Base-by-base conservation (phyloP, 2,329 filamentous ascomycete species). In the Hypoxylon sp. region DNA sequence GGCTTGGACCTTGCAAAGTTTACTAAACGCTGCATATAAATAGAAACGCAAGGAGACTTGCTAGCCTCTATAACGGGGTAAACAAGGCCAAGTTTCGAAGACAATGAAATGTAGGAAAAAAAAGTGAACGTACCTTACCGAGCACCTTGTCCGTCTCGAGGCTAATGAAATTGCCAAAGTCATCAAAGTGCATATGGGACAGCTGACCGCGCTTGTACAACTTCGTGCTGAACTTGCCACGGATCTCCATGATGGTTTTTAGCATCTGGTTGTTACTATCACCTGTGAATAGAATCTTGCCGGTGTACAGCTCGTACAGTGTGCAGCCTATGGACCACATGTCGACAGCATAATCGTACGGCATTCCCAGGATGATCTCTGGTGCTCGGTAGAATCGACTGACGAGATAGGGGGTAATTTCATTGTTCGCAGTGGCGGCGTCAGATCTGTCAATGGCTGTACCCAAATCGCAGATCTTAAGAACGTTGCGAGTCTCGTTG, bases 291-390 rank as follows among this genome's bases (percentile, higher is more conserved):
- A 99, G 79, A 50, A 99, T 97, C 71, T 97, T 96, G 66, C 94
- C 94, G 0, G 94, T 97, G 75, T 96, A 97, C 29, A 99, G 79
- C 73, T 99, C 94, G 71, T 96, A 99, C 20, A 97, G 79, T 0
- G 94, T 99, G 73, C 94, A 99, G 26, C 94, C 95, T 60, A 97
- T 91, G 5, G 93, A 95, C 94, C 94, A 99, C 79, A 96, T 90
- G 71, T 99, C 94, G 60, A 97, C 90, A 5, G 89, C 88, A 69
- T 93, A 95, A 69, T 96, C 91, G 70, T 96, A 96, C 7, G 89
- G 88, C 77, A 97, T 92, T n/a, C 94, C 94, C 3, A 99, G 81
- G 55, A 99, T 96, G 67, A 99, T 91, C 74, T 99, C 94, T 2
- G 95, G 94, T 3, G 94, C 94, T 55, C 94, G 88, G 71, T 99